Evolutionary conservation across 2,329 filamentous ascomycete species (phyloP), one percentile per base, ranked within the genome.

Genomic region (Sclerotinia trifoliorum): DNA sequence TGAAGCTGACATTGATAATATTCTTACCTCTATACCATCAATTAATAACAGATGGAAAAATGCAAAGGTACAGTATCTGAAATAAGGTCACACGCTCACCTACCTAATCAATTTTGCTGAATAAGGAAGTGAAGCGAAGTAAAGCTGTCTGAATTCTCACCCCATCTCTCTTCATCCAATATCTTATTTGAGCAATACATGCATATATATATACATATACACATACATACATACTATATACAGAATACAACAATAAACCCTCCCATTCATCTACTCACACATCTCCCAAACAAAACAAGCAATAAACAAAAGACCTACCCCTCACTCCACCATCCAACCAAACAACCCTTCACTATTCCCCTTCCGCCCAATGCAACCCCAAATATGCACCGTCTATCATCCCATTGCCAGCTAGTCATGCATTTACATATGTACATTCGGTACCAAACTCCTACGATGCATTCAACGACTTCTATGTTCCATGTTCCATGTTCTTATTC

Each of bases 61-160:
- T 39, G 13, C 26, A 17, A 3, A 21, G 10, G 10, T 11, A 39
- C 11, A 6, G n/a, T 39, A 51, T 26, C 60, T 24, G 5, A 39
- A 21, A 62, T 39, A 3, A 62, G 35, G 60, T 62, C 60, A 62
- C 60, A 39, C 51, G 60, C 60, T 39, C 46, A 51, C 24, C 13
- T 35, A 15, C 44, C 39, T 26, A 39, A 42, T 24, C 21, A 29
- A 21, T 49, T 49, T 13, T 48, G 15, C 21, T 49, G 19, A 62
- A 39, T 13, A n/a, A 49, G 24, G 39, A 21, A n/a, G n/a, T n/a
- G n/a, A n/a, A 35, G 29, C 24, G 24, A 49, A 49, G 58, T 35
- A 11, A 62, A 62, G 58, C 44, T 49, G 58, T 44, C 58, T 26
- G 35, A 62, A 17, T 32, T 48, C 57, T 61, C 26, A 60, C 39